Evolutionary conservation across 202 grass and related monocot species (phyloP).

Genomic region (Digitaria exilis): DNA sequence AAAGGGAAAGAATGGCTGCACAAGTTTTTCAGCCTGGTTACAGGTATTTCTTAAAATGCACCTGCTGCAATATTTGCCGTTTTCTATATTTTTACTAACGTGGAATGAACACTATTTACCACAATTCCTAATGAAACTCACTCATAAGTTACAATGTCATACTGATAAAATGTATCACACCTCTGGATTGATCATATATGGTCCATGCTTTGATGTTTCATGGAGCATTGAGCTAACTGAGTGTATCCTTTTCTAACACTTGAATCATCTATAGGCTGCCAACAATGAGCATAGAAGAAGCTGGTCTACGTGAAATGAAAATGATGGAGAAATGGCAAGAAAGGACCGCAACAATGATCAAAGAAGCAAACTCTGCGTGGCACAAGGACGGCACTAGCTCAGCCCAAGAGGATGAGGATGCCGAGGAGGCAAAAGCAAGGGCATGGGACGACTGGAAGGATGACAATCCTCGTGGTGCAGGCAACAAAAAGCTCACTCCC

Average conservation of each 20-base stretch:
- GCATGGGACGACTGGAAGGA: constrained; percentile 95
- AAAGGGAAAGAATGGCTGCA: constrained; percentile 80
- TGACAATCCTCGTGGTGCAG: constrained; percentile 83
- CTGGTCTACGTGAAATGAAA: constrained; percentile 87
- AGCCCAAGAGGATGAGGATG: constrained; percentile 67
- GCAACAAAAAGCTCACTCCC: constrained; percentile 94
- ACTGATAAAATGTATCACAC: too few relatives aligned
- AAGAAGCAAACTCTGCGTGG: constrained; percentile 79
- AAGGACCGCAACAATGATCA: constrained; percentile 60
- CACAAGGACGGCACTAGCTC: constrained; percentile 54
- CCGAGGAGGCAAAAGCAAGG: constrained; percentile 73
- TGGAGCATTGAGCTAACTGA: neutral
- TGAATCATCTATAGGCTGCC: constrained; percentile 50
- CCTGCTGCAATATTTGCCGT: neutral
- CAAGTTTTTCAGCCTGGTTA: constrained; percentile 95
- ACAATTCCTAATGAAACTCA: too few relatives aligned
- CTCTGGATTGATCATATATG: neutral
- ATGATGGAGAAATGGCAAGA: constrained; percentile 95
- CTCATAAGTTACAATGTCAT: too few relatives aligned
- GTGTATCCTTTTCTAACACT: neutral
- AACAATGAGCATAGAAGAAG: constrained; percentile 97
- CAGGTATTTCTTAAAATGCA: constrained; percentile 50
- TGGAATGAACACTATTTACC: too few relatives aligned
- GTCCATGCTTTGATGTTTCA: neutral
- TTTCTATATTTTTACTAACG: neutral